Conservation (phyloP, 805 yeast species). For the Nakazawaea populi region DNA sequence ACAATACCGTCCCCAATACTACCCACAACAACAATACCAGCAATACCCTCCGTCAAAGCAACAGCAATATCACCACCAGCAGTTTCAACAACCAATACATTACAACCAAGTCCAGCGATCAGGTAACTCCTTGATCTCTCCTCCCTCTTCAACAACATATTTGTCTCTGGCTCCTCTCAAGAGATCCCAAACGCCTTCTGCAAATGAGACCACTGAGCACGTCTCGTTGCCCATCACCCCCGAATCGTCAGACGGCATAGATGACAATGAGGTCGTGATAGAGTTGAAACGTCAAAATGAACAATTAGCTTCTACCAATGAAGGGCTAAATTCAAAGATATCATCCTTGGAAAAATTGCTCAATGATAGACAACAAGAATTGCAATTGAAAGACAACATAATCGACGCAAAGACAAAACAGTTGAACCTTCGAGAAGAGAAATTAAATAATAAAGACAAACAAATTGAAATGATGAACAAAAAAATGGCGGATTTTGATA, state of each 20-base stretch:
- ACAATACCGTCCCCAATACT: background rate
- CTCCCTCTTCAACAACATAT: background rate
- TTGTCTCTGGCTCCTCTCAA: background rate
- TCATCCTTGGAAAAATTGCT: background rate
- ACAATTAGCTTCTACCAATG: background rate
- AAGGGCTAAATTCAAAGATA: background rate
- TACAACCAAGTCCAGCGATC: conserved; percentile 5
- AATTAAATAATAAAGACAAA: conserved; percentile 5
- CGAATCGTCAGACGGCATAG: conserved; percentile 1
- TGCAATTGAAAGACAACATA: conserved; percentile 7
- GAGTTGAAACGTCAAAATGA: conserved; percentile 3
- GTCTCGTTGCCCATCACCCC: conserved; percentile 8
- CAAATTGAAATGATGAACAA: conserved; percentile 5
- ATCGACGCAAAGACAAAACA: conserved; percentile 8
- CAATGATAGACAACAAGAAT: conserved; percentile 5
- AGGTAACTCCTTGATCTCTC: background rate
- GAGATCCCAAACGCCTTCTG: background rate
- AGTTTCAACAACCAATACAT: conserved; percentile 8
- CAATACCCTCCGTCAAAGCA: background rate
- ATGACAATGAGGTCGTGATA: background rate
- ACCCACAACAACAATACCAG: background rate
- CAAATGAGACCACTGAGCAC: background rate
- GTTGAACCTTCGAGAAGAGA: conserved; percentile 7
- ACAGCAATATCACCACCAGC: background rate
- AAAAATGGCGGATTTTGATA: background rate